A percentile compares a stretch with the other conserved stretches of the same genome.
These are phyloP conservation scores for Colletotrichum sojae DNA, from an alignment of 2,329 filamentous ascomycete species.

Conservation along the genomic window DNA sequence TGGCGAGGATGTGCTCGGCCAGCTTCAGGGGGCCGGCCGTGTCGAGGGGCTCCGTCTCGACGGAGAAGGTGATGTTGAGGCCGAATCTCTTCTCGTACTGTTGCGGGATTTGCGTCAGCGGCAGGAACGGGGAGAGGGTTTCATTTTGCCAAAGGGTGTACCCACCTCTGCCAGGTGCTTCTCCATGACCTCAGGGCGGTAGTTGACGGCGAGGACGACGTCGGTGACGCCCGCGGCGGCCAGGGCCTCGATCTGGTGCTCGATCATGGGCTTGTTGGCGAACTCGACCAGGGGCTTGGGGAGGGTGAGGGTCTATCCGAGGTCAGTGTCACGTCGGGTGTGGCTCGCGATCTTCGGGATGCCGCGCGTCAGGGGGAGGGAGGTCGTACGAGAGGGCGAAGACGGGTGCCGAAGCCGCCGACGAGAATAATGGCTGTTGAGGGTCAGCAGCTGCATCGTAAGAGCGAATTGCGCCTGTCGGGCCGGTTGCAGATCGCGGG, in stretches of 20 bases:
- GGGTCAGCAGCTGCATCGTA: slow-evolving; percentile 29
- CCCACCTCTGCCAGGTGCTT: slow-evolving; percentile 88
- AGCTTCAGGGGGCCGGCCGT: slow-evolving; percentile 97
- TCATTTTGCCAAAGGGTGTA: slow-evolving; percentile 37
- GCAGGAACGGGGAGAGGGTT: not conserved
- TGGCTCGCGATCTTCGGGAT: slow-evolving; percentile 2
- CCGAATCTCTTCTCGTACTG: slow-evolving; percentile 93
- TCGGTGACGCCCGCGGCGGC: slow-evolving; percentile 95
- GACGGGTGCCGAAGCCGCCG: slow-evolving; percentile 97
- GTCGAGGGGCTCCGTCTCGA: slow-evolving; percentile 95
- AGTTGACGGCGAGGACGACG: slow-evolving; percentile 98
- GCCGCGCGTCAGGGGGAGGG: slow-evolving; percentile 16
- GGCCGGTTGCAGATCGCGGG: not conserved
- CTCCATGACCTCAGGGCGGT: slow-evolving; percentile 98
- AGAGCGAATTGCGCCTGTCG: not conserved
- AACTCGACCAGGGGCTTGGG: slow-evolving; percentile 99
- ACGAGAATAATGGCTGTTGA: slow-evolving; percentile 94
- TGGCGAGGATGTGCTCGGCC: slow-evolving; percentile 90
- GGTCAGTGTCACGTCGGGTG: slow-evolving; percentile 41
- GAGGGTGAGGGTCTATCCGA: slow-evolving; percentile 86
- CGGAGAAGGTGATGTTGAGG: slow-evolving; percentile 96
- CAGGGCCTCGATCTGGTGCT: slow-evolving; percentile 96
- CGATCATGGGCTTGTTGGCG: slow-evolving; percentile 98
- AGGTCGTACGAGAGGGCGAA: slow-evolving; percentile 88
- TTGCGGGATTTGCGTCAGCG: not conserved